phyloP scores from a whole-genome alignment of 2,329 filamentous ascomycete species.

The Didymella lethalis region DNA sequence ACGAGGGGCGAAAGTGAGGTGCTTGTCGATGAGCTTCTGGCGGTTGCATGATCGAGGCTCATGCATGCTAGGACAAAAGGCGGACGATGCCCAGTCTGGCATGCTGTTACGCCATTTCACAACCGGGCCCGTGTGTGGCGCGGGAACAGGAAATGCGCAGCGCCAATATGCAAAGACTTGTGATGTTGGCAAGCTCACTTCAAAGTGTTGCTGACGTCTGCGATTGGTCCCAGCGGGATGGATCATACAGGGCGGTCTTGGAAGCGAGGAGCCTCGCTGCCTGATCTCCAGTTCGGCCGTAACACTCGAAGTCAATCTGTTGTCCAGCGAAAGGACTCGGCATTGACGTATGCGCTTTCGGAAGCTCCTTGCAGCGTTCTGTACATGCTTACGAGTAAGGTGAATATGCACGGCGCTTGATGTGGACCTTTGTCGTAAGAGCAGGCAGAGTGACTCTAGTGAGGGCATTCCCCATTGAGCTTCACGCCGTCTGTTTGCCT shows the following conservation, averaged over 20 bases:
- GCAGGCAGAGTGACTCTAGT: background rate
- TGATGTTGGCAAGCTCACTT: slow-evolving; percentile 10
- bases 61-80: slow-evolving; percentile 19
- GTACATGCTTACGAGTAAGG: background rate
- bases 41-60: slow-evolving; percentile 20
- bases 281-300: slow-evolving; percentile 9
- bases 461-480: background rate
- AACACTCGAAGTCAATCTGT: background rate
- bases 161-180: background rate
- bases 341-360: background rate
- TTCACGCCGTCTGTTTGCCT: background rate
- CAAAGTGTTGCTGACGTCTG: slow-evolving; percentile 9
- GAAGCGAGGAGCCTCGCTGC: slow-evolving; percentile 17
- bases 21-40: slow-evolving; percentile 22
- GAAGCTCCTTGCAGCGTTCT: background rate
- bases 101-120: slow-evolving; percentile 3
- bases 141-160: slow-evolving; percentile 2
- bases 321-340: background rate
- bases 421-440: background rate
- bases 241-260: slow-evolving; percentile 32
- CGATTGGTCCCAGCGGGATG: slow-evolving; percentile 34
- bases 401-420: background rate
- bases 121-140: background rate
- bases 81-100: background rate
- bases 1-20: slow-evolving; percentile 16